phyloP scores from a whole-genome alignment of 2,329 filamentous ascomycete species.

The Thelonectria blattea region DNA sequence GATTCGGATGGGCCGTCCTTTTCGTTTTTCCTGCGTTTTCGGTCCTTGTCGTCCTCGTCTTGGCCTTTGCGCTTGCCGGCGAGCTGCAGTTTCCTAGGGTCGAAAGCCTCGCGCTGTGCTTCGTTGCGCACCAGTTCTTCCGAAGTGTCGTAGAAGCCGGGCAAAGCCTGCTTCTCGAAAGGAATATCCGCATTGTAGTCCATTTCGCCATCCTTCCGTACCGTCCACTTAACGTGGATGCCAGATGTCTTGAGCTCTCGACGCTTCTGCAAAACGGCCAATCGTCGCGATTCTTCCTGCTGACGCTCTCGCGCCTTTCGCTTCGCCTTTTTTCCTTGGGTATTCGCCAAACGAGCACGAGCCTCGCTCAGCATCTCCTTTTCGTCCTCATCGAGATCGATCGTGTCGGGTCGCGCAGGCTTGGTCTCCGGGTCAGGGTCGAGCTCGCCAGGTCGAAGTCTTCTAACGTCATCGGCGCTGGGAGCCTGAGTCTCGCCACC shows the following conservation, averaged over 20 bases:
- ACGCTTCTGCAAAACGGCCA: constrained; percentile 92
- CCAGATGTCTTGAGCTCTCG: constrained; percentile 96
- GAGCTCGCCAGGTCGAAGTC: constrained; percentile 87
- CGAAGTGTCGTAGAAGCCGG: constrained; percentile 90
- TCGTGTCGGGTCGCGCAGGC: constrained; percentile 92
- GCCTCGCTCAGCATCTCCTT: constrained; percentile 99
- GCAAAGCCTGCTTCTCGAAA: constrained; percentile 88
- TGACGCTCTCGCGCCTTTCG: constrained; percentile 94
- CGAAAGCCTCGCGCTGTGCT: constrained; percentile 80
- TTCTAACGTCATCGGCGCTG: constrained; percentile 89
- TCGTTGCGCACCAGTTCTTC: constrained; percentile 86
- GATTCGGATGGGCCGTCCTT: constrained; percentile 80
- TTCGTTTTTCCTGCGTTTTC: constrained; percentile 87
- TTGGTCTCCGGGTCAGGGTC: constrained; percentile 98
- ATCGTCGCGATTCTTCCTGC: constrained; percentile 88
- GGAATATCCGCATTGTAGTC: constrained; percentile 99
- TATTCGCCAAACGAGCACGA: constrained; percentile 93
- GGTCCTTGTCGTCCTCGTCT: constrained; percentile 80
- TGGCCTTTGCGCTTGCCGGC: constrained; percentile 94
- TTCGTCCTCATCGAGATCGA: constrained; percentile 98
- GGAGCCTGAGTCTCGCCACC: constrained; percentile 88
- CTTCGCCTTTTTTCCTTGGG: constrained; percentile 98
- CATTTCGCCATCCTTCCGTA: constrained; percentile 94
- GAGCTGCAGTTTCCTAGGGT: constrained; percentile 90
- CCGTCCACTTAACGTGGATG: constrained; percentile 96